These are phyloP conservation scores for Tolypocladium paradoxum DNA, from an alignment of 2,329 filamentous ascomycete genomes.

Conservation along the genomic window DNA sequence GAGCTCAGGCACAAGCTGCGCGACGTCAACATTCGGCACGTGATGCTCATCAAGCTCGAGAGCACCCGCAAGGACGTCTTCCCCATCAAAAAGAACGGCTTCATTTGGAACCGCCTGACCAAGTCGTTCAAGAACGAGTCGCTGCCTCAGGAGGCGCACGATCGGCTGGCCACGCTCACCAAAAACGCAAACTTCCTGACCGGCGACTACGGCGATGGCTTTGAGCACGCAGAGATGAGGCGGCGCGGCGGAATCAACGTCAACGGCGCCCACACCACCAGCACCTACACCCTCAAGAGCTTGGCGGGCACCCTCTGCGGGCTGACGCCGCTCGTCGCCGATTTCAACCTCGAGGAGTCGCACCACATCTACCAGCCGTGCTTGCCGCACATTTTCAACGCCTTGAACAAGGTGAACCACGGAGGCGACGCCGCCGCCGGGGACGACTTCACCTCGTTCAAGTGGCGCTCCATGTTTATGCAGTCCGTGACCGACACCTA, in stretches of 20 bases:
- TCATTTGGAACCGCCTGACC: slow-evolving; percentile 24
- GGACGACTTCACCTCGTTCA: slow-evolving; percentile 12
- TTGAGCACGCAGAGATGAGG: slow-evolving; percentile 13
- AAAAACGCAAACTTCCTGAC: slow-evolving; percentile 21
- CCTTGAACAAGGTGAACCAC: slow-evolving; percentile 15
- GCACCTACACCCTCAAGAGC: slow-evolving; percentile 34
- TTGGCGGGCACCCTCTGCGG: slow-evolving; percentile 30
- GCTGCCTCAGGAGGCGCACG: slow-evolving; percentile 19
- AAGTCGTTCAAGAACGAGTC: slow-evolving; percentile 19
- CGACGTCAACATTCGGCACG: slow-evolving; percentile 27
- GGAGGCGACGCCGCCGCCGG: not conserved
- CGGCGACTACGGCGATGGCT: slow-evolving; percentile 22
- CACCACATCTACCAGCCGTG: slow-evolving; percentile 35
- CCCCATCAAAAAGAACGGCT: slow-evolving; percentile 27
- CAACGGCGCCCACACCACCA: slow-evolving; percentile 28
- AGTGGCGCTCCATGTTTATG: slow-evolving; percentile 22
- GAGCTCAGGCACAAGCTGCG: slow-evolving; percentile 13
- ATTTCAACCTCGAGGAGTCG: slow-evolving; percentile 30
- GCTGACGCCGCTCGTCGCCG: slow-evolving; percentile 27
- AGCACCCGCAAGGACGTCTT: slow-evolving; percentile 34
- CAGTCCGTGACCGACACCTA: slow-evolving; percentile 22
- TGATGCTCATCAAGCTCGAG: slow-evolving; percentile 30
- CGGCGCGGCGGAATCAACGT: slow-evolving; percentile 28
- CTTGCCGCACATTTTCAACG: slow-evolving; percentile 27
- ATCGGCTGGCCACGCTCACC: slow-evolving; percentile 17